A percentile compares a stretch with the other conserved stretches of the same genome.
Evolutionary conservation across 345 rosid genomes (phyloP).

Genomic region (Pistacia atlantica): DNA sequence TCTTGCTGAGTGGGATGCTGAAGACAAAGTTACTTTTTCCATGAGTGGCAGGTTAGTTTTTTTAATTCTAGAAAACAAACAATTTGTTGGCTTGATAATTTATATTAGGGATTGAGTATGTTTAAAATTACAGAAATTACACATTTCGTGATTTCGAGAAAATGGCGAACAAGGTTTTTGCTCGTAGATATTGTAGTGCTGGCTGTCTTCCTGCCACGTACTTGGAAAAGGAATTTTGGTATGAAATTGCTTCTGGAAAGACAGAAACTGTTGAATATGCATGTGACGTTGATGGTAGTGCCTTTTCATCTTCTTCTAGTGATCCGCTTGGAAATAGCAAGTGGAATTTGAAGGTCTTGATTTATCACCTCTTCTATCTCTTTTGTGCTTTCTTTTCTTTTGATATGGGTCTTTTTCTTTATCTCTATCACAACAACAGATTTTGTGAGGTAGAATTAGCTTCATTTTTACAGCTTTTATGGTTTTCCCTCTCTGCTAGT

Average conservation of each 20-base stretch:
- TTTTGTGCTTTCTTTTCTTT: slow-evolving; percentile 6
- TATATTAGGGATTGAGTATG: slow-evolving; percentile 31
- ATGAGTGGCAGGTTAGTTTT: slow-evolving; percentile 92
- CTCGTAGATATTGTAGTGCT: slow-evolving; percentile 90
- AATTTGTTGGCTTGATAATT: slow-evolving; percentile 12
- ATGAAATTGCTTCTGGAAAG: slow-evolving; percentile 94
- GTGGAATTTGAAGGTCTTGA: slow-evolving; percentile 93
- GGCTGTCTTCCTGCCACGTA: slow-evolving; percentile 86
- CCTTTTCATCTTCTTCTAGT: slow-evolving; percentile 86
- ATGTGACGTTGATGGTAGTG: slow-evolving; percentile 99
- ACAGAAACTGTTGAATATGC: slow-evolving; percentile 99
- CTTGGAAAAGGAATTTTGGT: slow-evolving; percentile 99
- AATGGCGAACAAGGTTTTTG: slow-evolving; percentile 97
- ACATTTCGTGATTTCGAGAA: slow-evolving; percentile 96
- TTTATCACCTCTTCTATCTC: slow-evolving; percentile 24
- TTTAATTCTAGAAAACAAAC: slow-evolving; percentile 17
- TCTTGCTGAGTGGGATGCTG: slow-evolving; percentile 94
- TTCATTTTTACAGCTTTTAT: background rate
- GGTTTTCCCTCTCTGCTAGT: background rate
- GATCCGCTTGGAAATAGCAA: slow-evolving; percentile 98
- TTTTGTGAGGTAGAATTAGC: background rate
- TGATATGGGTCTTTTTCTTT: slow-evolving; percentile 1
- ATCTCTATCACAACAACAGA: background rate
- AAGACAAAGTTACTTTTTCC: slow-evolving; percentile 93
- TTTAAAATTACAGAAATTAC: slow-evolving; percentile 72